phyloP scores from a whole-genome alignment of 1,284 basidiomycete genomes.

The Marasmius fiardii region DNA sequence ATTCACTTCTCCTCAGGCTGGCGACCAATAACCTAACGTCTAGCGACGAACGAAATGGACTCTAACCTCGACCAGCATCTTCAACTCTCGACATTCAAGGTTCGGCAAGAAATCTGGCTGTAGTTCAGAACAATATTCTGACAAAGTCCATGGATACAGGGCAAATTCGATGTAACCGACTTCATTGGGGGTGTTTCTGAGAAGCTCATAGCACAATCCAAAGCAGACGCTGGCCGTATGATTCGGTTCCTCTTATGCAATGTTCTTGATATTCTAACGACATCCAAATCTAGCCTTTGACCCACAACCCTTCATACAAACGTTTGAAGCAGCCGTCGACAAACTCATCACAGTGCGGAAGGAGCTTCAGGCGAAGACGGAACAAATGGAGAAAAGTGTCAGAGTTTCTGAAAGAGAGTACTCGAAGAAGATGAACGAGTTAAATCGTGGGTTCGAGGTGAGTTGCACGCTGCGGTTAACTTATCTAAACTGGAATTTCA shows the following conservation, averaged over 20 bases:
- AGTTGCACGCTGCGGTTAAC: conserved; percentile 19
- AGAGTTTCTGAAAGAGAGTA: conserved; percentile 91
- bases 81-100: conserved; percentile 67
- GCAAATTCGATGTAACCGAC: conserved; percentile 90
- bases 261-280: neutral
- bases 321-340: conserved; percentile 90
- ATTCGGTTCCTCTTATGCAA: neutral
- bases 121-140: neutral
- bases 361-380: conserved; percentile 85
- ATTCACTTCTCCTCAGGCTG: too few relatives aligned
- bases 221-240: conserved; percentile 80
- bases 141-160: conserved; percentile 37
- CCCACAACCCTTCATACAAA: conserved; percentile 88
- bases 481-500: neutral
- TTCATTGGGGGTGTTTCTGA: conserved; percentile 86
- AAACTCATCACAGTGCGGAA: conserved; percentile 81
- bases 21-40: too few relatives aligned
- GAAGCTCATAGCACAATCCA: conserved; percentile 81
- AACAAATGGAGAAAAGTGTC: conserved; percentile 91
- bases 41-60: neutral
- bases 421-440: conserved; percentile 87
- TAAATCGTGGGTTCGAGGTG: conserved; percentile 92
- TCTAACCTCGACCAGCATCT: conserved; percentile 43
- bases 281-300: conserved; percentile 70
- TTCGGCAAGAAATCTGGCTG: conserved; percentile 20